Evolutionary conservation across 305 asterid species (phyloP).

Genomic region (Solanum hybrid): DNA sequence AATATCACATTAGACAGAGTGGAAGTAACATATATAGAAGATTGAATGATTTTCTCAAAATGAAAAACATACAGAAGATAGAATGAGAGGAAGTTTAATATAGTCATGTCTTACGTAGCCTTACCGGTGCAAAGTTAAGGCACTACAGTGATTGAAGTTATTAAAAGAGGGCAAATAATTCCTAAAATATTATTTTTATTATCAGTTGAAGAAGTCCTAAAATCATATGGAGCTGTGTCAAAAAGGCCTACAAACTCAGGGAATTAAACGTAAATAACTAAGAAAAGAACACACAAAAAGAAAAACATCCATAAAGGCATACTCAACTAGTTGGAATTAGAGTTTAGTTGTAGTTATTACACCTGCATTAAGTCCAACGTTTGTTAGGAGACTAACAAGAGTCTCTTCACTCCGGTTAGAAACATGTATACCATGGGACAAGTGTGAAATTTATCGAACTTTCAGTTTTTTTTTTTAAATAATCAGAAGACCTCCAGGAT

Average conservation of each 20-base stretch:
- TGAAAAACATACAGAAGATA: background rate
- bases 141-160: background rate
- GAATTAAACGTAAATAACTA: background rate
- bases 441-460: background rate
- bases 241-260: background rate
- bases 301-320: background rate
- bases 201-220: background rate
- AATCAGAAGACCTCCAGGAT: background rate
- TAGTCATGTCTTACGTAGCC: background rate
- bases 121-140: background rate
- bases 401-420: background rate
- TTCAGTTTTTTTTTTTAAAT: background rate
- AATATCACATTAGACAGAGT: background rate
- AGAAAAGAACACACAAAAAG: background rate
- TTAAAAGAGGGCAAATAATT: background rate
- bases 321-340: background rate
- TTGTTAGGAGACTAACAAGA: background rate
- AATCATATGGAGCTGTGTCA: background rate
- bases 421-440: background rate
- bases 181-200: background rate
- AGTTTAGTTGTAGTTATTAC: background rate
- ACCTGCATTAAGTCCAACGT: background rate
- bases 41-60: background rate
- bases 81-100: background rate
- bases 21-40: background rate